Evolutionary conservation across 163 green algal species (phyloP).

Genomic region (Volvox carteri): DNA sequence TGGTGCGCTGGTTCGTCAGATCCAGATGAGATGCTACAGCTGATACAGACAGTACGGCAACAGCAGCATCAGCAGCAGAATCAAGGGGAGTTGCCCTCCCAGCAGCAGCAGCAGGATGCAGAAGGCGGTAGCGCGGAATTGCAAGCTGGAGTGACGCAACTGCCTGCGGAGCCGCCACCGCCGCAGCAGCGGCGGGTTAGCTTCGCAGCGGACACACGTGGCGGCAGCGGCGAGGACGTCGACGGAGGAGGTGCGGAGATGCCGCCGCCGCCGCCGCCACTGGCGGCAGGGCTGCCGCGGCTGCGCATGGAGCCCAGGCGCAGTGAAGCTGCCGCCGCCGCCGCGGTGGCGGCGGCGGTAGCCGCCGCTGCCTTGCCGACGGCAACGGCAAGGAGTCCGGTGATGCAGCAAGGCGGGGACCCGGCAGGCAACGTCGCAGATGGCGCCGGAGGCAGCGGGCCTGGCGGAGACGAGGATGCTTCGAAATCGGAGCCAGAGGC

Average conservation of each 20-base stretch:
- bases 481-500: neutral
- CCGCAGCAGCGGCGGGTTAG: constrained; percentile 11
- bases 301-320: neutral
- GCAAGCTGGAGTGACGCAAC: too few species aligned
- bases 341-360: neutral
- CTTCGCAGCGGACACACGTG: neutral
- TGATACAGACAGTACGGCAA: constrained; percentile 1
- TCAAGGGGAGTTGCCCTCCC: too few species aligned
- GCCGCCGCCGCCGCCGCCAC: neutral
- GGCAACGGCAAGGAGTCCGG: neutral
- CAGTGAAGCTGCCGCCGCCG: neutral
- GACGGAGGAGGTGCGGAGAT: neutral
- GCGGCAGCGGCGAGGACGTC: neutral
- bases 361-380: neutral
- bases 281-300: too few species aligned
- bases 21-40: constrained; percentile 15
- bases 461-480: neutral
- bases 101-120: too few species aligned
- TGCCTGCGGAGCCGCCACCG: too few species aligned
- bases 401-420: neutral
- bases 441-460: neutral
- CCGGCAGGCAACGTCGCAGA: neutral
- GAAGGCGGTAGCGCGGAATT: too few species aligned
- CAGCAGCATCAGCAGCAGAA: constrained; percentile 29
- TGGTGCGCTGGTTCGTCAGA: too few species aligned